A percentile compares a stretch with the other conserved stretches of the same genome.
phyloP scores from a whole-genome alignment of 129 eudicot genomes.

The Arctium minus region DNA sequence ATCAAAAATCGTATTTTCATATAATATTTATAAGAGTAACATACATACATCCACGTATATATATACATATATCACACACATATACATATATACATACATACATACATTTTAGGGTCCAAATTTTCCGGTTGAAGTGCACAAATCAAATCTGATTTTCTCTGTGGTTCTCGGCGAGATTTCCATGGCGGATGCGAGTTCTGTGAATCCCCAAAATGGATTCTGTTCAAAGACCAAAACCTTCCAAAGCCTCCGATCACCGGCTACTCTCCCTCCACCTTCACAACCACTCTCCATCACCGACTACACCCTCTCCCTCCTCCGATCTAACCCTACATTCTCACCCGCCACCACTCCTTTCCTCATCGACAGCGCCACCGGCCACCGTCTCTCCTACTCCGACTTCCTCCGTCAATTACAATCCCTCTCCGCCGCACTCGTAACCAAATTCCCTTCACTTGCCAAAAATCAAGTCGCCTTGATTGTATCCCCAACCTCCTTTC shows the following conservation, averaged over 20 bases:
- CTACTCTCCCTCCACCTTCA: constrained; percentile 58
- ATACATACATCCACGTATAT: too few species aligned
- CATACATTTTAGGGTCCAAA: neutral
- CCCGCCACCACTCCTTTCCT: constrained; percentile 45
- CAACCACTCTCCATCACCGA: constrained; percentile 57
- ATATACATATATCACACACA: too few species aligned
- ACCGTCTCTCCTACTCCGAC: constrained; percentile 53
- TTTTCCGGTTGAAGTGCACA: neutral
- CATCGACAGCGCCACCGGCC: constrained; percentile 65
- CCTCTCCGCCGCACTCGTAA: constrained; percentile 45
- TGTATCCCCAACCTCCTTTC: constrained; percentile 57
- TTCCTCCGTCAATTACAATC: constrained; percentile 54
- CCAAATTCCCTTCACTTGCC: constrained; percentile 40
- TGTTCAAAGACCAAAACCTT: constrained; percentile 49
- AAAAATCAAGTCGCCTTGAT: constrained; percentile 58
- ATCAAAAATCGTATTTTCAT: too few species aligned
- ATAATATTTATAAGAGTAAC: too few species aligned
- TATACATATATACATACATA: too few species aligned
- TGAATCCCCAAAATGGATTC: constrained; percentile 53
- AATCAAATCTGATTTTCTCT: too few species aligned
- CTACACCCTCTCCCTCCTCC: constrained; percentile 56
- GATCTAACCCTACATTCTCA: constrained; percentile 29
- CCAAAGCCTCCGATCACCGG: constrained; percentile 52
- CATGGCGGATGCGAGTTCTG: constrained; percentile 27
- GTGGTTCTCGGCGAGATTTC: neutral